These are phyloP conservation scores for Cystoderma amianthinum DNA, from an alignment of 768 basidiomycete species.

Conservation along the genomic window DNA sequence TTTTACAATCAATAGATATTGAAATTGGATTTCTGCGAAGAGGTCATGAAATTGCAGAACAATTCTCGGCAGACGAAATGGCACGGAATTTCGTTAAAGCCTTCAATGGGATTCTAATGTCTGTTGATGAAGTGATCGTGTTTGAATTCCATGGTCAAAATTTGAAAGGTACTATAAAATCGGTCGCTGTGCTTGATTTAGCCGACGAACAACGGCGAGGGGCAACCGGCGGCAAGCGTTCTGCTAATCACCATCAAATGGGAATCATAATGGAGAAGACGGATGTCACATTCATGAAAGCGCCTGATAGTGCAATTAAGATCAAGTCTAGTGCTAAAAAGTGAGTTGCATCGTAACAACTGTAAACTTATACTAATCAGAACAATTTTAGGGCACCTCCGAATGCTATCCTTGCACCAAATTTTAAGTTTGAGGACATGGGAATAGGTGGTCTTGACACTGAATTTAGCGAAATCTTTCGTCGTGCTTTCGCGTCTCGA, in stretches of 20 bases:
- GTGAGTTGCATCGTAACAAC: no score
- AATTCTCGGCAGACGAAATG: constrained; percentile 89
- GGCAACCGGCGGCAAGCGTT: constrained; percentile 17
- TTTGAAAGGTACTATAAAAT: constrained; percentile 63
- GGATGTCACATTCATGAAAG: constrained; percentile 88
- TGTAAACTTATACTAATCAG: no score
- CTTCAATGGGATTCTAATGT: constrained; percentile 67
- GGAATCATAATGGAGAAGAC: constrained; percentile 89
- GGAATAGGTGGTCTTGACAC: constrained; percentile 96
- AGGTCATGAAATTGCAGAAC: constrained; percentile 48
- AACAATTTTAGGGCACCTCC: constrained; percentile 59
- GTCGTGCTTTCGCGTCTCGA: constrained; percentile 95
- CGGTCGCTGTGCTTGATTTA: constrained; percentile 53
- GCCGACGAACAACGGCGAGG: constrained; percentile 52
- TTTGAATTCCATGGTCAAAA: constrained; percentile 89
- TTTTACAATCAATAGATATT: constrained; percentile 73
- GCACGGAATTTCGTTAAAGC: constrained; percentile 65
- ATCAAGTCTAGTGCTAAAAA: constrained; percentile 89
- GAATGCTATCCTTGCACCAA: constrained; percentile 93
- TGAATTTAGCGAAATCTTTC: constrained; percentile 95
- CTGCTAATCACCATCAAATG: constrained; percentile 25
- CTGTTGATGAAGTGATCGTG: constrained; percentile 60
- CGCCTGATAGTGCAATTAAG: constrained; percentile 73
- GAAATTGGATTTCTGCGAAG: constrained; percentile 63
- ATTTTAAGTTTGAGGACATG: constrained; percentile 99